Evolutionary conservation across 352 stramenopile species (phyloP).

Genomic region (Peronospora belbahrii): DNA sequence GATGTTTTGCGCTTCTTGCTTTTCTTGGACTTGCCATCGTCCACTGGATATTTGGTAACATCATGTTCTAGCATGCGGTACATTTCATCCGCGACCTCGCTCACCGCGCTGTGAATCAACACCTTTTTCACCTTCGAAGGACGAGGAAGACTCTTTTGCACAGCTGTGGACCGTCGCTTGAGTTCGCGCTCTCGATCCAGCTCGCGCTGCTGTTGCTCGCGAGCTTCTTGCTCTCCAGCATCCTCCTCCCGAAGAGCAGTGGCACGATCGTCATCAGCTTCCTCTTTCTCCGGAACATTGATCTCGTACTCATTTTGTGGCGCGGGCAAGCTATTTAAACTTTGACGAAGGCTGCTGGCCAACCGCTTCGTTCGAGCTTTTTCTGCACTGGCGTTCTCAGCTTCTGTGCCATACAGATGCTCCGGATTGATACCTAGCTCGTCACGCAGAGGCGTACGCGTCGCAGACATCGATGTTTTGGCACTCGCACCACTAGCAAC

Average conservation of each 20-base stretch:
- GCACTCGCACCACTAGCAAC: constrained; percentile 5
- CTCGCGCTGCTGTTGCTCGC: constrained; percentile 40
- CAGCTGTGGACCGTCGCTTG: constrained; percentile 49
- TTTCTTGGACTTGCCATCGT: constrained; percentile 32
- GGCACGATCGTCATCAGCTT: constrained; percentile 31
- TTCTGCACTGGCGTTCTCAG: constrained; percentile 43
- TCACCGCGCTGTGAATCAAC: constrained; percentile 37
- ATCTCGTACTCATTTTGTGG: constrained; percentile 84
- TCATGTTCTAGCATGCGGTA: constrained; percentile 57
- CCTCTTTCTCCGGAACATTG: constrained; percentile 49
- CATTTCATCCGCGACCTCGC: constrained; percentile 55
- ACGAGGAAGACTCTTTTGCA: constrained; percentile 67
- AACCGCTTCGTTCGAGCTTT: constrained; percentile 52
- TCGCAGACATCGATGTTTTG: constrained; percentile 42
- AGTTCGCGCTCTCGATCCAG: constrained; percentile 50
- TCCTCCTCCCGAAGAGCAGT: constrained; percentile 51
- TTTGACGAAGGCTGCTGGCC: constrained; percentile 47
- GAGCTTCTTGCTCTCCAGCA: constrained; percentile 71
- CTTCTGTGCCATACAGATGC: constrained; percentile 40
- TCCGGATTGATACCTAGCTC: constrained; percentile 86
- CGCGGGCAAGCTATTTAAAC: constrained; percentile 67
- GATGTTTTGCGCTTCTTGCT: constrained; percentile 66
- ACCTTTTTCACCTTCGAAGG: constrained; percentile 47
- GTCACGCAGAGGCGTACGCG: constrained; percentile 71
- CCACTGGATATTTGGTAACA: constrained; percentile 36